Evolutionary conservation across 805 yeast species (phyloP).

Genomic region (Spathaspora gorwiae): DNA sequence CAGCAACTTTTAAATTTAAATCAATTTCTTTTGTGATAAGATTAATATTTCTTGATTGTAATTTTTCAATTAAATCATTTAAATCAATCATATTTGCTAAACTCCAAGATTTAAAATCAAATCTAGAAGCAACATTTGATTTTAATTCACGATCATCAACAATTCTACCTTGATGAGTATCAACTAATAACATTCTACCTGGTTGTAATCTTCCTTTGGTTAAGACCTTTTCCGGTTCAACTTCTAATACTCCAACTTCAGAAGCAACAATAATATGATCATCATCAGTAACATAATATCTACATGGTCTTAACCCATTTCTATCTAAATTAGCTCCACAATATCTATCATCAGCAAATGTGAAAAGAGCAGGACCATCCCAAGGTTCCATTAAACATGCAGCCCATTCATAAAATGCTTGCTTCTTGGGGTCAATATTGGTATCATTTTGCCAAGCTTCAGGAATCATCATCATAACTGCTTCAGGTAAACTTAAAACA

Average conservation of each 20-base stretch:
- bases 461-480: constrained; percentile 94
- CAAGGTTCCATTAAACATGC: constrained; percentile 99
- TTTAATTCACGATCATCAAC: constrained; percentile 92
- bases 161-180: constrained; percentile 85
- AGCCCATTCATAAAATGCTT: constrained; percentile 98
- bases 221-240: constrained; percentile 74
- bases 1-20: constrained; percentile 50
- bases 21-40: constrained; percentile 20
- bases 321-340: constrained; percentile 98
- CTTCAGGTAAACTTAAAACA: constrained; percentile 88
- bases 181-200: constrained; percentile 93
- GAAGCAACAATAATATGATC: constrained; percentile 96
- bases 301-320: constrained; percentile 96
- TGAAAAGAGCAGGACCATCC: constrained; percentile 98
- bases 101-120: constrained; percentile 93
- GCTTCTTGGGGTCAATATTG: constrained; percentile 83
- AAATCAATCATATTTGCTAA: constrained; percentile 80
- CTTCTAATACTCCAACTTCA: constrained; percentile 94
- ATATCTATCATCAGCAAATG: constrained; percentile 95
- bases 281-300: constrained; percentile 92
- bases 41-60: constrained; percentile 35
- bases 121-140: constrained; percentile 68
- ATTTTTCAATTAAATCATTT: constrained; percentile 66
- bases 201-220: constrained; percentile 94
- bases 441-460: constrained; percentile 95